Base-by-base conservation (phyloP, 768 basidiomycete species). In the Mycena galericulata region DNA sequence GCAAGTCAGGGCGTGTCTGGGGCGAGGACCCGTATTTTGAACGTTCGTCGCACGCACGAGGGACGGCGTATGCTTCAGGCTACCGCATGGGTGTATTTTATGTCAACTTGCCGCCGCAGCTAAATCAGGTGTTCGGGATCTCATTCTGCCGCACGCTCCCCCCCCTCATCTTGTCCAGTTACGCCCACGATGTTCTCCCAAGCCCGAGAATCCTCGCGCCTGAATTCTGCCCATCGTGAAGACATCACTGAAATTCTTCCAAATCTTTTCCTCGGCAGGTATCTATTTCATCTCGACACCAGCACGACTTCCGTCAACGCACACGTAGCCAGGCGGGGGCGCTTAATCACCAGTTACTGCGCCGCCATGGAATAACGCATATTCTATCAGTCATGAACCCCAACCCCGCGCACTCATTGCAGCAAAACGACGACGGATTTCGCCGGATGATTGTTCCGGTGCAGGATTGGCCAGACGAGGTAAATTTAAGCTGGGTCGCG, bases 181-280 rank as follows among this genome's bases (percentile, higher is more conserved):
- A 54, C 30, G 15, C 11, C 32, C 51, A 54, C 22, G 30, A 36
- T 55, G 34, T 18, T 34, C 18, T 6, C 53, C 18, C 24, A 18
- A 24, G 10, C 14, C 36, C 38, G 6, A 1, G 29, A 4, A n/a
- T 56, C 54, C 38, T 56, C 40, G 24, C 22, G 36, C 36, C 4
- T 20, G 2, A 40, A 40, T 11, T 27, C 38, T 10, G 22, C 54
- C 14, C 7, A 40, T 10, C 54, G 24, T 36, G 24, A 56, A 27
- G 47, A 65, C 18, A 59, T 66, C 17, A 66, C 65, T 4, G 46
- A 40, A 32, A 46, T 66, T 4, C 47, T 66, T 15, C 65, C 65
- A 1, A 57, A 58, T 11, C 49, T 66, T 7, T 66, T 66, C 41
- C 65, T 66, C 18, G 56, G 65, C 3, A 66, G 65, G 65, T 54